These are phyloP conservation scores for Primulina eburnea DNA, from an alignment of 257 asterid genomes.

Conservation along the genomic window DNA sequence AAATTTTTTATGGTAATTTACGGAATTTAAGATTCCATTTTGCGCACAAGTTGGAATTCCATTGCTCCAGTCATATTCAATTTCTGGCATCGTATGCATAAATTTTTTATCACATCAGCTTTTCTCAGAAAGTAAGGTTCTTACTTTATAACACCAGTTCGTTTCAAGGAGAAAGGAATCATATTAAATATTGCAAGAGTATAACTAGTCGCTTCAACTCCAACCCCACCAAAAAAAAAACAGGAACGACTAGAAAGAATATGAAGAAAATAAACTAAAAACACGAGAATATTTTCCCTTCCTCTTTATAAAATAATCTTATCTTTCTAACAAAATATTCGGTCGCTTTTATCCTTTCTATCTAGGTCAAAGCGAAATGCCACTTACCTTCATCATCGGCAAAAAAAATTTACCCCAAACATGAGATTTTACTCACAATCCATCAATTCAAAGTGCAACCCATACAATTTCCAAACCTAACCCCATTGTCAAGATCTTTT, in stretches of 20 bases:
- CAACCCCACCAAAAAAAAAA: slow-evolving; percentile 1
- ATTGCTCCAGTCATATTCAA: neutral
- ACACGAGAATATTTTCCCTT: slow-evolving; percentile 7
- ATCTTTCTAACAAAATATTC: slow-evolving; percentile 11
- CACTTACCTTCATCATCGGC: neutral
- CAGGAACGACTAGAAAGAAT: neutral
- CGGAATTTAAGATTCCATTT: slow-evolving; percentile 6
- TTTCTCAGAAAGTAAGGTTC: neutral
- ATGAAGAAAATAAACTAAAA: neutral
- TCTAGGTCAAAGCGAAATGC: slow-evolving; percentile 2
- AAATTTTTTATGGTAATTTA: neutral
- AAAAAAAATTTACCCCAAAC: neutral
- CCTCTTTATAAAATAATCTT: neutral
- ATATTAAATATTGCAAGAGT: neutral
- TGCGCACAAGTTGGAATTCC: neutral
- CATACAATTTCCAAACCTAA: neutral
- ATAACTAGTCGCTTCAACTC: neutral
- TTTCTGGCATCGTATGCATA: neutral
- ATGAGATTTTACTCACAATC: neutral
- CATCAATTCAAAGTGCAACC: neutral
- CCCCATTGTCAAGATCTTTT: neutral
- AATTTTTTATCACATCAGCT: neutral
- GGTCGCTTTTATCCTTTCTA: slow-evolving; percentile 5
- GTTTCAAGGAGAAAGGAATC: neutral
- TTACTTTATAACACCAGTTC: neutral